Evolutionary conservation across 179 eudicot species (phyloP), one percentile per base, ranked within the genome.

Genomic region (Spergularia azorica): DNA sequence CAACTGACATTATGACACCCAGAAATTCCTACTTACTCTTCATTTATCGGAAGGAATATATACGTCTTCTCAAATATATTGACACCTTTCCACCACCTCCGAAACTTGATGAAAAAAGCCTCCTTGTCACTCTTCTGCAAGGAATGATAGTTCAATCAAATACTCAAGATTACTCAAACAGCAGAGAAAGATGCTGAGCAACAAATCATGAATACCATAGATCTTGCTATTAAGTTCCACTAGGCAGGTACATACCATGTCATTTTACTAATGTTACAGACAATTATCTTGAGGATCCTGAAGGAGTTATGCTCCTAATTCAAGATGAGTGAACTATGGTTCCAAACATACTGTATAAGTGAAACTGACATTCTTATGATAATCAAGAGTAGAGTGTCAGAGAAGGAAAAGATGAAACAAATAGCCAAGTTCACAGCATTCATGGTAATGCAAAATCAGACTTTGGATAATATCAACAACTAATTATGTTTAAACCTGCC

Each of bases 51-150:
- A 54, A 96, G 85, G 83, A 96, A 84, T 76, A 96, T 87, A 79
- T 92, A 94, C 39, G 98, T 89, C 89, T 94, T 96, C 80, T 90
- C 91, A 85, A 96, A 96, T 82, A 96, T 85, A 79, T 86, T 84
- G 55, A 90, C 94, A 77, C 98, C 97, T 88, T 84, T 96, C 99
- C 99, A 96, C 99, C 99, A 96, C 86, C 96, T 92, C 78, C 99
- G 87, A 77, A 94, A 87, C 89, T 86, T 94, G 84, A 54, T 59
- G 84, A 89, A 96, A 63, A 80, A 81, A 66, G 84, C 73, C 87
- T 83, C 90, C 80, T 85, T 84, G 68, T 84, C 86, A 83, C 48
- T 76, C 83, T 83, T 89, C 91, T 88, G 72, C 78, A 78, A 59
- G 73, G 56, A 58, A 74, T 38, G 48, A 71, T 43, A 66, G 17